Evolutionary conservation across 208 protist species (phyloP).

Genomic region (Leishmania amazonensis): DNA sequence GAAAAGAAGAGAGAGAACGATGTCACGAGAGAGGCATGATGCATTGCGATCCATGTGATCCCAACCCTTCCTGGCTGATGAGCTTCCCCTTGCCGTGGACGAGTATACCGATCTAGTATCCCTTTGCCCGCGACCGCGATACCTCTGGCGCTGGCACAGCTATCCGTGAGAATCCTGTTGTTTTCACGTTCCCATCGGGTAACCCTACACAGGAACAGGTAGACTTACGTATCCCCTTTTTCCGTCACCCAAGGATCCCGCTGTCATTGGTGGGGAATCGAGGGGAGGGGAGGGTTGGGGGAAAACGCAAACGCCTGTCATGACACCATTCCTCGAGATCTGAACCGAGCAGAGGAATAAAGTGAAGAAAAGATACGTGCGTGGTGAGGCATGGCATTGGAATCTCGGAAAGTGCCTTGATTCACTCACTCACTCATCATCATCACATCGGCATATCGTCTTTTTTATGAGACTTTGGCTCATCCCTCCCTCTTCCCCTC

Average conservation of each 20-base stretch:
- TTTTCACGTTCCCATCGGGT: too few relatives aligned
- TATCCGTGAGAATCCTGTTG: background rate
- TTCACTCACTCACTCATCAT: background rate
- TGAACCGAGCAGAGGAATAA: background rate
- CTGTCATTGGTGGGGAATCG: background rate
- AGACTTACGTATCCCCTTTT: background rate
- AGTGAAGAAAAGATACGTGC: background rate
- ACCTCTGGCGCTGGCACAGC: background rate
- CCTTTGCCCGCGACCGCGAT: background rate
- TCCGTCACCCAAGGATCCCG: background rate
- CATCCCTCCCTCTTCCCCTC: background rate
- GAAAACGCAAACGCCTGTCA: background rate
- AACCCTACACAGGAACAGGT: background rate
- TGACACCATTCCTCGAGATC: background rate
- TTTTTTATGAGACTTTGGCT: background rate
- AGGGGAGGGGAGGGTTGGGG: background rate
- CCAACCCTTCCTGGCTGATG: background rate
- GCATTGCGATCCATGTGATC: background rate
- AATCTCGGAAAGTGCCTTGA: background rate
- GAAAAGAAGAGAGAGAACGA: constrained; percentile 6
- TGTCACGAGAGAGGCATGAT: background rate
- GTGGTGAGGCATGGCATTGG: background rate
- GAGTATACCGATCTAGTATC: background rate
- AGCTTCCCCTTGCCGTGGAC: background rate
- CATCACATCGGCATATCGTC: background rate